Evolutionary conservation across 768 basidiomycete species (phyloP).

Genomic region (Lentinus tigrinus): DNA sequence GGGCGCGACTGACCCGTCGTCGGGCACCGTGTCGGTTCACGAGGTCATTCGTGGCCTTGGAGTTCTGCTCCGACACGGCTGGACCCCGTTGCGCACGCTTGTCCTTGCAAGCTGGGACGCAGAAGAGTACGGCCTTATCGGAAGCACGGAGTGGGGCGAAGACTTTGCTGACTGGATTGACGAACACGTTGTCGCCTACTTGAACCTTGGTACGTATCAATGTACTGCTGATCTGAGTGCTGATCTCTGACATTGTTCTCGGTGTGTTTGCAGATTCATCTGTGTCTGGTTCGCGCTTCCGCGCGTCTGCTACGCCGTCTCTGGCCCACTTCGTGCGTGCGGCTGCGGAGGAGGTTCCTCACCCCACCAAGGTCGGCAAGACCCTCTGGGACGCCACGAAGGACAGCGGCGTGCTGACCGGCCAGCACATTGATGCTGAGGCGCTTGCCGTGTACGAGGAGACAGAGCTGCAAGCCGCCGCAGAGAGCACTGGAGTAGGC

Average conservation of each 20-base stretch:
- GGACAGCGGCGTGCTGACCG: constrained; percentile 53
- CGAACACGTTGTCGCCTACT: constrained; percentile 78
- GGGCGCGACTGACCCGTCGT: constrained; percentile 77
- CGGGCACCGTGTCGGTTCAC: constrained; percentile 75
- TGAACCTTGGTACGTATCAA: constrained; percentile 70
- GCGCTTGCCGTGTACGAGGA: constrained; percentile 41
- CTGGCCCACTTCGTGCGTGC: constrained; percentile 72
- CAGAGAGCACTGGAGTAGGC: constrained; percentile 40
- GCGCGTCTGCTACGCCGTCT: constrained; percentile 69
- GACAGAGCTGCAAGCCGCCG: constrained; percentile 25
- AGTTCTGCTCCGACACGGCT: constrained; percentile 62
- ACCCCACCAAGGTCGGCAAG: constrained; percentile 62
- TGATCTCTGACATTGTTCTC: constrained; percentile 29
- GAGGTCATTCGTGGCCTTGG: constrained; percentile 81
- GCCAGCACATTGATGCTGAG: constrained; percentile 43
- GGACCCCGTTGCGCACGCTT: constrained; percentile 82
- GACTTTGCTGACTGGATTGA: constrained; percentile 84
- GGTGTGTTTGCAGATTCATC: constrained; percentile 44
- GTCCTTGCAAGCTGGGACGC: constrained; percentile 81
- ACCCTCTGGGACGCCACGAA: constrained; percentile 78
- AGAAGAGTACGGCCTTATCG: constrained; percentile 74
- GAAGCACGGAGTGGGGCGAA: constrained; percentile 92
- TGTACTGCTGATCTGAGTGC: no score
- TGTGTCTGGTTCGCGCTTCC: constrained; percentile 36
- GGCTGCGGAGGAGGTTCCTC: constrained; percentile 69